phyloP scores from a whole-genome alignment of 73 alveolate genomes.

The Stentor roeselii region DNA sequence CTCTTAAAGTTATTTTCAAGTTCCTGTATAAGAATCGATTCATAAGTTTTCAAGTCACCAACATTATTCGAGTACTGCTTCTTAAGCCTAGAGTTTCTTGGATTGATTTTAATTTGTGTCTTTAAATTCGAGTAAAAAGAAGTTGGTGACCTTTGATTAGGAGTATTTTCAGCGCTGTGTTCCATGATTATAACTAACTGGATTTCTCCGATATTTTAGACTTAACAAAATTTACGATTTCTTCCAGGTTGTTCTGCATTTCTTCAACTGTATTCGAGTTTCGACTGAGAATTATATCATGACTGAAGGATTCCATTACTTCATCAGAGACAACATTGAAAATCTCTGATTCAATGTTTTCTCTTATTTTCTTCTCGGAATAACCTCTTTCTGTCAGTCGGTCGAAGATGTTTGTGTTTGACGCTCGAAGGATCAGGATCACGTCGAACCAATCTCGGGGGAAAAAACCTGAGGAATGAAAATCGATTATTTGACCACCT shows the following conservation, averaged over 20 bases:
- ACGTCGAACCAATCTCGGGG: constrained; percentile 95
- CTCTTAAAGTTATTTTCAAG: not conserved
- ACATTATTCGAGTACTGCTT: not conserved
- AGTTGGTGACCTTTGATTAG: too few relatives aligned
- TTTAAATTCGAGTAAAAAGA: not conserved
- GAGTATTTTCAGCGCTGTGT: too few relatives aligned
- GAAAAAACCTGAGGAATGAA: constrained; percentile 92
- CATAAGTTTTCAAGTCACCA: not conserved
- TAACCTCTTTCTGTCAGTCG: constrained; percentile 94
- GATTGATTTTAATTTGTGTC: not conserved
- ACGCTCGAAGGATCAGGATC: constrained; percentile 84
- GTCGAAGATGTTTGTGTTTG: constrained; percentile 90
- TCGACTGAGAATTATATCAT: not conserved
- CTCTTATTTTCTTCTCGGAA: constrained; percentile 89
- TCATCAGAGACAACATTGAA: constrained; percentile 94
- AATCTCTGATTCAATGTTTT: constrained; percentile 96
- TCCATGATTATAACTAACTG: too few relatives aligned
- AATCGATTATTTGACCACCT: constrained; percentile 91
- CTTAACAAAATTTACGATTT: constrained; percentile 32
- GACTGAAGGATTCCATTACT: constrained; percentile 69
- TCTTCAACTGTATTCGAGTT: constrained; percentile 1
- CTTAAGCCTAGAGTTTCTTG: not conserved
- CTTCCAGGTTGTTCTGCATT: constrained; percentile 35
- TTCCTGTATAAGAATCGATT: not conserved
- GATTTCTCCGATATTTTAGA: too few relatives aligned